phyloP scores from a whole-genome alignment of 2,329 filamentous ascomycete genomes.

The Diaporthe aspalathi region DNA sequence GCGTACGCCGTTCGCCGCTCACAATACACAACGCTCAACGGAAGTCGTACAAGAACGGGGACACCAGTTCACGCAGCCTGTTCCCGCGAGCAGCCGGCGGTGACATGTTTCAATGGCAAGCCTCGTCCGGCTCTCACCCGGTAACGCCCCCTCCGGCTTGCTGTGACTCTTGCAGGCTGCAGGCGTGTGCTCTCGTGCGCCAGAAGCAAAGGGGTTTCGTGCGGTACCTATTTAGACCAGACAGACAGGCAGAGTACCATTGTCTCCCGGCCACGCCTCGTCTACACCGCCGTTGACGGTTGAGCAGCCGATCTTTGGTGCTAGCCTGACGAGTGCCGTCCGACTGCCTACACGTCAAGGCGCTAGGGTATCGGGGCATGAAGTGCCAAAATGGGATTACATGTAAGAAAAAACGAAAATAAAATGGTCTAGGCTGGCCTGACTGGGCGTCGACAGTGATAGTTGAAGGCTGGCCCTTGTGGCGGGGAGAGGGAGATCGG shows the following conservation, averaged over 20 bases:
- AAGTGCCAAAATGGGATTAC: not conserved
- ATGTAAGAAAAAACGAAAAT: not conserved
- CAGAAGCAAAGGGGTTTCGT: constrained; percentile 27
- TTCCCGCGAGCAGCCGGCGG: not conserved
- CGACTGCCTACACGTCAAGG: constrained; percentile 7
- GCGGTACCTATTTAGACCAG: not conserved
- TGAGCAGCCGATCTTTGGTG: constrained; percentile 33
- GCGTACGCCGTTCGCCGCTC: not conserved
- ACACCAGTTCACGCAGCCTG: constrained; percentile 8
- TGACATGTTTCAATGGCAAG: constrained; percentile 16
- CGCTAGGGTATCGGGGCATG: constrained; percentile 19
- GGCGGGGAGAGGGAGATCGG: constrained; percentile 4
- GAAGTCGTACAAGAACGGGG: not conserved
- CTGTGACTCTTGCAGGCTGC: constrained; percentile 16
- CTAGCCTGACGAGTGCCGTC: constrained; percentile 23
- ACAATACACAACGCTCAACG: not conserved
- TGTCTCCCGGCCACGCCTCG: constrained; percentile 7
- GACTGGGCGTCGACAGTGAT: constrained; percentile 12
- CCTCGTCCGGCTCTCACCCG: constrained; percentile 4
- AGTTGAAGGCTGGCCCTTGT: not conserved
- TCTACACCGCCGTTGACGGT: constrained; percentile 39
- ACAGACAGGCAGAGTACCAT: constrained; percentile 7
- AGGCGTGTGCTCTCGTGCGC: constrained; percentile 23
- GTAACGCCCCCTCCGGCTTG: constrained; percentile 21
- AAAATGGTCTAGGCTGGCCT: not conserved